Evolutionary conservation across 176 grass and related monocot species (phyloP).

Genomic region (Phragmites australis): DNA sequence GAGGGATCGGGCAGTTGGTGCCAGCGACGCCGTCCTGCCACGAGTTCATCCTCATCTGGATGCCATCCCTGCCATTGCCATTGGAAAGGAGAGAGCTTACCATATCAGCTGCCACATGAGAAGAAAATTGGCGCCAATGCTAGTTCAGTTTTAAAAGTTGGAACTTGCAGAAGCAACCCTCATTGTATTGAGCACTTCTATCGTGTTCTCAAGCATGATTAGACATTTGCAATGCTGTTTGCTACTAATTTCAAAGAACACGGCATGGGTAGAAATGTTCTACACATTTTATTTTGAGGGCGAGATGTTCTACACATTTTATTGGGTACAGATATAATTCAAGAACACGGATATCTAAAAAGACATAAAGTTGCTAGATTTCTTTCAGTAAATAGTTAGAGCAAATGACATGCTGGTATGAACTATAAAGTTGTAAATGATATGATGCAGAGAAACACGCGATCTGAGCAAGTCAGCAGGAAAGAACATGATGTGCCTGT

Average conservation of each 20-base stretch:
- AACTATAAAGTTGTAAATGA: neutral
- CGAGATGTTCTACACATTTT: too few species aligned
- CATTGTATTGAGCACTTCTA: neutral
- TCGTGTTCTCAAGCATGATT: neutral
- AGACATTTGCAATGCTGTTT: neutral
- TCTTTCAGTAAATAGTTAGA: neutral
- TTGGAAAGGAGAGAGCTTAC: neutral
- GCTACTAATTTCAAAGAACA: neutral
- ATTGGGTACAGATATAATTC: neutral
- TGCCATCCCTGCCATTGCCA: constrained; percentile 65
- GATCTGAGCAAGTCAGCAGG: neutral
- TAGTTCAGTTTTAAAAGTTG: constrained; percentile 13
- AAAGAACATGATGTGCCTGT: constrained; percentile 13
- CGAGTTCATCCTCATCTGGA: constrained; percentile 84
- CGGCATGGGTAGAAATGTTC: neutral
- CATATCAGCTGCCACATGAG: constrained; percentile 11
- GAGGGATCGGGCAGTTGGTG: constrained; percentile 89
- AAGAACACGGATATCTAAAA: neutral
- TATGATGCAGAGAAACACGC: neutral
- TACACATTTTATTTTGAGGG: neutral
- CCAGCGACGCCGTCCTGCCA: constrained; percentile 94
- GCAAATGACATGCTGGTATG: neutral
- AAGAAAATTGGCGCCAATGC: constrained; percentile 27
- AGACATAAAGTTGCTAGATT: neutral
- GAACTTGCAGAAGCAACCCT: constrained; percentile 9